Conservation (phyloP, 2,329 filamentous ascomycete species). For the Sordariomycetes sp. region DNA sequence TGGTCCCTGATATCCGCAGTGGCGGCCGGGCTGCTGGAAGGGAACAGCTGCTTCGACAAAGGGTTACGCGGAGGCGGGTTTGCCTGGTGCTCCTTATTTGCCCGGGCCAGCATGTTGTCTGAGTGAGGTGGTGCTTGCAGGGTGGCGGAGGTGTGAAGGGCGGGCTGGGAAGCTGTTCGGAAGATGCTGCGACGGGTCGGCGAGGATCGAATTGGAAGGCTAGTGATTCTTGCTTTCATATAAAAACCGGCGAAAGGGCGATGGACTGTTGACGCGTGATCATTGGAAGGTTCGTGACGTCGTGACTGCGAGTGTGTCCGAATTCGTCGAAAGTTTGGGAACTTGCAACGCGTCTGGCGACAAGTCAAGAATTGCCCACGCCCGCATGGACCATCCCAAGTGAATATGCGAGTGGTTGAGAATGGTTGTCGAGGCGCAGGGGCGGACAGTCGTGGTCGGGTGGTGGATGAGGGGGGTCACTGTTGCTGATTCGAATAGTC, state of each 20-base stretch:
- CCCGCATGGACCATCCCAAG: neutral
- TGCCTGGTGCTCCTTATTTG: slow-evolving; percentile 27
- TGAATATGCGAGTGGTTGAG: neutral
- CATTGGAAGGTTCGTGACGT: no score
- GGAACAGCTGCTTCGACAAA: slow-evolving; percentile 43
- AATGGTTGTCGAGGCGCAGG: neutral
- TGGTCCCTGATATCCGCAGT: slow-evolving; percentile 41
- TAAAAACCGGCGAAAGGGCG: slow-evolving; percentile 9
- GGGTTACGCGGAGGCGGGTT: slow-evolving; percentile 21
- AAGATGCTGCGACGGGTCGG: slow-evolving; percentile 18
- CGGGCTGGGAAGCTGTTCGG: slow-evolving; percentile 12
- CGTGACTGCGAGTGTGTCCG: no score
- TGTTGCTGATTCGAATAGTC: neutral
- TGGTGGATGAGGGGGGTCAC: neutral
- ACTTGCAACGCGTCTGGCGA: no score
- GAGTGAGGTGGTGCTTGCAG: slow-evolving; percentile 7
- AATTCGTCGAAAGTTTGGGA: no score
- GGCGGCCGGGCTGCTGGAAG: slow-evolving; percentile 44
- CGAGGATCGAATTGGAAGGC: slow-evolving; percentile 24
- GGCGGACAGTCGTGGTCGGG: neutral
- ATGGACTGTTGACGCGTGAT: neutral
- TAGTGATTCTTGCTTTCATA: slow-evolving; percentile 24
- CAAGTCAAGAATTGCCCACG: no score
- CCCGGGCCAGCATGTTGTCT: slow-evolving; percentile 25
- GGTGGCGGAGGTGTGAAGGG: no score